phyloP scores from a whole-genome alignment of 805 yeast genomes.

The Suhomyces emberorum region DNA sequence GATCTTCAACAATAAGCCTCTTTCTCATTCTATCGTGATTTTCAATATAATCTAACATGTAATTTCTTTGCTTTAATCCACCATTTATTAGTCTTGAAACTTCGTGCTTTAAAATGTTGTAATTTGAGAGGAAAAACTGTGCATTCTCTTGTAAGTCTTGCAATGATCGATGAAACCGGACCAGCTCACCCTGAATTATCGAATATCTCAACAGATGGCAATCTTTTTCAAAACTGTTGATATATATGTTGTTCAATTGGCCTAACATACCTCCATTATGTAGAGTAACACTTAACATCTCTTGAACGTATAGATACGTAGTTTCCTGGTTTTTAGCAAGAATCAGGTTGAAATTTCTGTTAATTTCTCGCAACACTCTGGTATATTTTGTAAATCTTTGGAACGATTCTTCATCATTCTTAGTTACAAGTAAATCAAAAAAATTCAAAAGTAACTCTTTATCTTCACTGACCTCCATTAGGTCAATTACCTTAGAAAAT shows the following conservation, averaged over 20 bases:
- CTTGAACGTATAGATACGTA: constrained; percentile 14
- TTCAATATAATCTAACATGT: constrained; percentile 66
- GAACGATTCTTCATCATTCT: constrained; percentile 38
- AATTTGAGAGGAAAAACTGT: constrained; percentile 45
- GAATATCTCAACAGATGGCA: constrained; percentile 29
- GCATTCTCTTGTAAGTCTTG: constrained; percentile 68
- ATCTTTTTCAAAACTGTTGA: constrained; percentile 35
- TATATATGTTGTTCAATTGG: constrained; percentile 25
- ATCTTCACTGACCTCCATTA: constrained; percentile 12
- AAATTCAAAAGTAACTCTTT: constrained; percentile 26
- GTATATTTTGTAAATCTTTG: constrained; percentile 26
- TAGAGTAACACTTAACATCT: constrained; percentile 32
- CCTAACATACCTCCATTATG: constrained; percentile 36
- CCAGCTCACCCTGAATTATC: constrained; percentile 44
- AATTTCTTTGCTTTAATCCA: constrained; percentile 20
- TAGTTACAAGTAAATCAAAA: constrained; percentile 26
- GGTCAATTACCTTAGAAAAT: constrained; percentile 15
- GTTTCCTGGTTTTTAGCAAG: constrained; percentile 16
- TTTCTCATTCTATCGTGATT: constrained; percentile 66
- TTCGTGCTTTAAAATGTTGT: constrained; percentile 46
- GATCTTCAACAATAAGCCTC: constrained; percentile 54
- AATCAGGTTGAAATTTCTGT: constrained; percentile 21
- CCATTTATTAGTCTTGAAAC: constrained; percentile 41
- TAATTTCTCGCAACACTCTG: constrained; percentile 25
- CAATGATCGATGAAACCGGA: constrained; percentile 47